A percentile compares a stretch with the other conserved stretches of the same genome.
phyloP scores from a whole-genome alignment of 768 basidiomycete genomes.

The Mycena pura region DNA sequence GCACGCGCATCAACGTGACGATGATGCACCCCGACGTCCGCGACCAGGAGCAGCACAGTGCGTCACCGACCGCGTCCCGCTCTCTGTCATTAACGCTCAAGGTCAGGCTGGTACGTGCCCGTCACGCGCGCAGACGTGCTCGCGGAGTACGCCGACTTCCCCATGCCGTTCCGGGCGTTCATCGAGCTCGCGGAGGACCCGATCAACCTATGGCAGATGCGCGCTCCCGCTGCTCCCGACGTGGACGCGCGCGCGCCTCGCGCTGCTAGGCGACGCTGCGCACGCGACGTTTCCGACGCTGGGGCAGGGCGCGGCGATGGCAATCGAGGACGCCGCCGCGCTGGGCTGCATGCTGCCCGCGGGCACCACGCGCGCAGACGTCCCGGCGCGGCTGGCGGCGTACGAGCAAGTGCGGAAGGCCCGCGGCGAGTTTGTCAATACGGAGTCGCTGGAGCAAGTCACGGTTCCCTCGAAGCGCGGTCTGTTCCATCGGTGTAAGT shows the following conservation, averaged over 20 bases:
- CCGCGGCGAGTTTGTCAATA: conserved; percentile 4
- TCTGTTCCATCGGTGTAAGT: background rate
- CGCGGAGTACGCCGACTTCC: conserved; percentile 1
- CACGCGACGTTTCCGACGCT: conserved; percentile 5
- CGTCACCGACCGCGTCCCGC: background rate
- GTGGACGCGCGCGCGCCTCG: background rate
- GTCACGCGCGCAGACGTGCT: conserved; percentile 6
- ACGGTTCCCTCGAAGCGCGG: background rate
- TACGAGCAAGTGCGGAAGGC: conserved; percentile 9
- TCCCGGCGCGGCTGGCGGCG: background rate
- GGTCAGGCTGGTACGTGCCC: background rate
- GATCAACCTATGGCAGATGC: conserved; percentile 9
- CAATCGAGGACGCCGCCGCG: conserved; percentile 7
- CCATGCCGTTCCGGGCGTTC: background rate
- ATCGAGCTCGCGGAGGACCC: conserved; percentile 2
- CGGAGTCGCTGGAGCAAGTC: background rate
- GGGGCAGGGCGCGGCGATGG: conserved; percentile 10
- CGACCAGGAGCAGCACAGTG: conserved; percentile 6
- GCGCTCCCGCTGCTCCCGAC: conserved; percentile 4
- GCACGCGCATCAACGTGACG: conserved; percentile 1
- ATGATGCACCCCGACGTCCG: conserved; percentile 11
- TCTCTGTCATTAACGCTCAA: background rate
- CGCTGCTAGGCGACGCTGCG: conserved; percentile 1
- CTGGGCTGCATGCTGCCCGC: conserved; percentile 4
- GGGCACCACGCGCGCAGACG: background rate